These are phyloP conservation scores for Phytophthora constricta DNA, from an alignment of 352 stramenopile genomes.

Conservation along the genomic window DNA sequence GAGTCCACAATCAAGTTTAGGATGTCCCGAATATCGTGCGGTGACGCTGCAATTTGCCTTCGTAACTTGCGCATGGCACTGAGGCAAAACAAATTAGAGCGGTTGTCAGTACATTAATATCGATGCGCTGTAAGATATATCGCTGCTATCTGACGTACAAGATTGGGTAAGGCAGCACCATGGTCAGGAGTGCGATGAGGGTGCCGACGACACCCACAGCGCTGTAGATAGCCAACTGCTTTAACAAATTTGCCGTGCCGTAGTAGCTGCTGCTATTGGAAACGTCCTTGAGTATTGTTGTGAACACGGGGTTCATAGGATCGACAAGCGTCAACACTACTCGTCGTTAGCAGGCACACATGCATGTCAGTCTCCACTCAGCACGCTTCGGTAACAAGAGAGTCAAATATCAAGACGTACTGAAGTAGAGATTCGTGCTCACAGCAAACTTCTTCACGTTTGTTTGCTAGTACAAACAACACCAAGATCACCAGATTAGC, in stretches of 20 bases:
- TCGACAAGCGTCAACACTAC: slow-evolving; percentile 67
- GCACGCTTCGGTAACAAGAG: neutral
- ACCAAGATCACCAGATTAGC: slow-evolving; percentile 3
- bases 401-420: slow-evolving; percentile 31
- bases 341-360: neutral
- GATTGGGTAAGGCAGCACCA: slow-evolving; percentile 69
- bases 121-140: too few species aligned
- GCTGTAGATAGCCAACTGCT: slow-evolving; percentile 74
- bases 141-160: slow-evolving; percentile 52
- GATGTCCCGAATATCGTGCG: slow-evolving; percentile 71
- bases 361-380: neutral
- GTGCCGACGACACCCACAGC: slow-evolving; percentile 71
- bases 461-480: slow-evolving; percentile 34
- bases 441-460: slow-evolving; percentile 85
- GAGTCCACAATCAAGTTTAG: slow-evolving; percentile 83
- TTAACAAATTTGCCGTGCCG: slow-evolving; percentile 59
- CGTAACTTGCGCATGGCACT: slow-evolving; percentile 63
- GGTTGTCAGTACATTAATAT: too few species aligned
- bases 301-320: slow-evolving; percentile 73
- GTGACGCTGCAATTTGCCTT: slow-evolving; percentile 52
- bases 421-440: slow-evolving; percentile 82
- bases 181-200: slow-evolving; percentile 60
- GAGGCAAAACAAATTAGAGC: slow-evolving; percentile 6
- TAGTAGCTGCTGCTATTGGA: slow-evolving; percentile 51
- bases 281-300: slow-evolving; percentile 60